Percentiles rank a stretch among this genome's conserved stretches.
Evolutionary conservation across 2,329 filamentous ascomycete genomes (phyloP).

Genomic region (Alternaria brassicae): DNA sequence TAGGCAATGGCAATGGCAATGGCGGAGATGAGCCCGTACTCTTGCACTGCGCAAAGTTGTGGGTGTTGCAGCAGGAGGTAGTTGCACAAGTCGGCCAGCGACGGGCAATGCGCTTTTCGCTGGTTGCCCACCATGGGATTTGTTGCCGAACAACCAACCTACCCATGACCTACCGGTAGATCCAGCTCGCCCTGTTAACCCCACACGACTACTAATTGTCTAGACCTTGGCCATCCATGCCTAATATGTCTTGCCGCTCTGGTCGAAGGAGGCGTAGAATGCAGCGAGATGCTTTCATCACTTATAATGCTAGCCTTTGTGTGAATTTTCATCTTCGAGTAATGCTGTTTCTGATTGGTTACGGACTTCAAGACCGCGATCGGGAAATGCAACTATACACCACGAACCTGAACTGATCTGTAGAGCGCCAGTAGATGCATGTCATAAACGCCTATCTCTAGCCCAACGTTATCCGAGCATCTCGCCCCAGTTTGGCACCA

Average conservation of each 20-base stretch:
- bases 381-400: neutral
- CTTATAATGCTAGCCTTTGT: neutral
- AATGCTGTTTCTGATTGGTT: neutral
- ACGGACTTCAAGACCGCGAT: neutral
- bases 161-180: slow-evolving; percentile 1
- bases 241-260: neutral
- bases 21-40: neutral
- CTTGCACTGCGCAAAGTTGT: neutral
- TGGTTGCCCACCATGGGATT: slow-evolving; percentile 1
- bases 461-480: slow-evolving; percentile 49
- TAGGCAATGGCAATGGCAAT: slow-evolving; percentile 1
- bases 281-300: neutral
- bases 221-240: neutral
- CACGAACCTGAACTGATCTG: neutral
- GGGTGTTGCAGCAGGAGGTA: slow-evolving; percentile 3
- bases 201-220: neutral
- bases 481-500: slow-evolving; percentile 66
- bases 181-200: neutral
- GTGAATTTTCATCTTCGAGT: neutral
- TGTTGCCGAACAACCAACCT: slow-evolving; percentile 10
- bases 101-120: slow-evolving; percentile 1
- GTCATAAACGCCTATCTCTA: neutral
- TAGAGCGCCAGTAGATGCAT: slow-evolving; percentile 1
- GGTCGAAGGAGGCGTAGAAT: neutral
- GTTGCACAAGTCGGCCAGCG: neutral